Evolutionary conservation across 2,329 filamentous ascomycete species (phyloP).

Genomic region (Venturia effusa): DNA sequence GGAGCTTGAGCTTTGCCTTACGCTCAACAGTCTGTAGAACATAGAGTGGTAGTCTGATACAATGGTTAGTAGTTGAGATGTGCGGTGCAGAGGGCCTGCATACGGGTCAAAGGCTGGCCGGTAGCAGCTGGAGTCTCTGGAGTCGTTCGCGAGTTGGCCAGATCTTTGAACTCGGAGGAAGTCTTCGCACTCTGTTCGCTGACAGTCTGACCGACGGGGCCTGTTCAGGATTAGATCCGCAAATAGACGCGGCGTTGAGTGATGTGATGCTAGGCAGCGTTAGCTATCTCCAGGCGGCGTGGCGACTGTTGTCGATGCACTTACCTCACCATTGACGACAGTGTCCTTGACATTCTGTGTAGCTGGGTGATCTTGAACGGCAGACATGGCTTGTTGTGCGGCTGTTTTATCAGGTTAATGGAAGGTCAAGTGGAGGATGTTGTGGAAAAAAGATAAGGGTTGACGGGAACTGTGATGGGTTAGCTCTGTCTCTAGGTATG

Average conservation of each 20-base stretch:
- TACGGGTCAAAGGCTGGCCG: slow-evolving; percentile 52
- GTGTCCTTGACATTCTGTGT: slow-evolving; percentile 35
- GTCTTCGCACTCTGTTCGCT: slow-evolving; percentile 47
- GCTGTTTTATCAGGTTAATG: slow-evolving; percentile 23
- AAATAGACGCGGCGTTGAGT: background rate
- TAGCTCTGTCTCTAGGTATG: slow-evolving; percentile 2
- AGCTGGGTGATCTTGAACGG: slow-evolving; percentile 37
- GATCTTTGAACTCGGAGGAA: slow-evolving; percentile 45
- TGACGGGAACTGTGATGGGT: background rate
- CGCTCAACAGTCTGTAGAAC: slow-evolving; percentile 54
- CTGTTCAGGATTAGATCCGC: slow-evolving; percentile 23
- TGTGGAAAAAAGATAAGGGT: background rate
- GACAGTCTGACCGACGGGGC: slow-evolving; percentile 46
- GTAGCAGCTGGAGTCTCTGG: slow-evolving; percentile 46
- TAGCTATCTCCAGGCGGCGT: background rate
- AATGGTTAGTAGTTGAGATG: slow-evolving; percentile 8
- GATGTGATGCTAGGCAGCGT: background rate
- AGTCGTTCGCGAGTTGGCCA: slow-evolving; percentile 42
- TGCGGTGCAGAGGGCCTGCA: slow-evolving; percentile 17
- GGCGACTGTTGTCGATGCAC: slow-evolving; percentile 13
- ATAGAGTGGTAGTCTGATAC: slow-evolving; percentile 52
- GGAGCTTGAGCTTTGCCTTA: slow-evolving; percentile 23
- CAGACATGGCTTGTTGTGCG: slow-evolving; percentile 36
- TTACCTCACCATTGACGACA: slow-evolving; percentile 34
- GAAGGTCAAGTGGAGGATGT: background rate